Evolutionary conservation across 176 grass and related monocot species (phyloP), one percentile per base, ranked within the genome.

Genomic region (Pontederia crassipes): DNA sequence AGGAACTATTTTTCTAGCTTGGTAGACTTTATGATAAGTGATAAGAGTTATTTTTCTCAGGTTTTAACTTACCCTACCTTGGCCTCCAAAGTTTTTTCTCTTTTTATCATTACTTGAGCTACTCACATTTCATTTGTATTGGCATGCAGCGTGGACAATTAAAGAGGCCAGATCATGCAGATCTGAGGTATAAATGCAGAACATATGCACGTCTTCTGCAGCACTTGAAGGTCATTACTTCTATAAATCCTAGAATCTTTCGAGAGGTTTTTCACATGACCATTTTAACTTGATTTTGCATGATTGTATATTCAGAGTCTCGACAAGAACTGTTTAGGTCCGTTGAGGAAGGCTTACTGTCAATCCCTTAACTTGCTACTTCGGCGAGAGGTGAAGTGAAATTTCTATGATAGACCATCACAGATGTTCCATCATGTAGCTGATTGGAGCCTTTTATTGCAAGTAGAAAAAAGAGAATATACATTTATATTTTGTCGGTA

Each of bases 21-120:
- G 82, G 93, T 90, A 26, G 93, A 98, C 66, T 98, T 92, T 55
- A 98, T 92, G 93, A 88, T 98, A 74, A 98, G 76, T 77, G 93
- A 98, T 66, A 98, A 92, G 76, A 92, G 71, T 65, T 98, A 98
- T 75, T 98, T 98, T 81, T 81, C 93, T 55, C 93, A 98, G 93
- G 93, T 98, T 65, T 63, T 7, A 75, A 76, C 46, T 53, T 17
- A 46, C 14, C 46, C 10, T 16, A 68, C 61, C 2, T 69, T 74
- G 49, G 50, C 58, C 24, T 20, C 54, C 51, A 28, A 58, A 20
- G 24, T n/a, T 71, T 62, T 49, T 65, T 68, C 11, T 49, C 45
- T 58, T 53, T 65, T 55, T 80, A 57, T 74, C 17, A 61, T 62
- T 48, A 16, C 51, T 65, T 72, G 59, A 59, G 58, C 72, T 16